Evolutionary conservation across 176 grass and related monocot species (phyloP).

Genomic region (bread wheat (Triticum aestivum)): IWGSC_CS_RefSeq_v2.1 NC_057801.1:78103520-78104019

Average conservation of each 20-base stretch:
- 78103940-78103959: constrained; percentile 67
- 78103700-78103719: constrained; percentile 80
- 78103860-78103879: constrained; percentile 75
- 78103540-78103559: constrained; percentile 83
- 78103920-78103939: constrained; percentile 76
- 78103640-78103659: constrained; percentile 76
- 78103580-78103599: constrained; percentile 67
- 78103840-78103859: constrained; percentile 72
- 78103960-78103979: constrained; percentile 81
- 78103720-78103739: constrained; percentile 71
- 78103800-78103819: constrained; percentile 70
- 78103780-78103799: constrained; percentile 77
- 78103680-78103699: constrained; percentile 78
- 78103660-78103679: constrained; percentile 55
- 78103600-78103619: constrained; percentile 75
- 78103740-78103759: constrained; percentile 76
- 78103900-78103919: constrained; percentile 77
- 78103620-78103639: constrained; percentile 57
- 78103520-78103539: constrained; percentile 70
- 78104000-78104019: constrained; percentile 64
- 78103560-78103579: constrained; percentile 72
- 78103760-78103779: constrained; percentile 54
- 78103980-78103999: constrained; percentile 87
- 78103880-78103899: constrained; percentile 90
- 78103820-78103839: constrained; percentile 63